Conservation (phyloP, 140 eudicot species). For the Cichorium intybus region DNA sequence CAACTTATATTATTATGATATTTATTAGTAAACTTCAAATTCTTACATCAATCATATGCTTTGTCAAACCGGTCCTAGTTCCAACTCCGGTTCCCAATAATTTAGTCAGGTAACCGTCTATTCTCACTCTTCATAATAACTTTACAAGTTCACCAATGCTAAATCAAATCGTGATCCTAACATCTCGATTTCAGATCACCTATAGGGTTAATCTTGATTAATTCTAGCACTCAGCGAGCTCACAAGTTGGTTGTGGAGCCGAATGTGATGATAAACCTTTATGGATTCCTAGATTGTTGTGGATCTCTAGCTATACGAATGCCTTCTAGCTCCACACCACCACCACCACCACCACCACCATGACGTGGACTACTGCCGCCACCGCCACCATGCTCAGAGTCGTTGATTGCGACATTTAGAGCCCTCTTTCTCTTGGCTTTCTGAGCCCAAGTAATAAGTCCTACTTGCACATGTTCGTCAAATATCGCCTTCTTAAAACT, state of each 20-base stretch:
- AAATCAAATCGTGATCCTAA: not conserved
- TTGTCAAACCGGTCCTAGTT: too few relatives aligned
- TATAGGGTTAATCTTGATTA: not conserved
- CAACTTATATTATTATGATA: too few relatives aligned
- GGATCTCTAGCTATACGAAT: slow-evolving; percentile 29
- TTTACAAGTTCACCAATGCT: not conserved
- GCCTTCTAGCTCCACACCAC: slow-evolving; percentile 22
- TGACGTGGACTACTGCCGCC: slow-evolving; percentile 6
- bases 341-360: not conserved
- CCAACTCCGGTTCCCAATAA: too few relatives aligned
- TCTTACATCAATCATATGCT: too few relatives aligned
- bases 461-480: slow-evolving; percentile 71
- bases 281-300: not conserved
- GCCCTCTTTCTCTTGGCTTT: slow-evolving; percentile 58
- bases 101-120: too few relatives aligned
- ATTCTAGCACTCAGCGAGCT: not conserved
- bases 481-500: slow-evolving; percentile 86
- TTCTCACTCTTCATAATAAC: not conserved
- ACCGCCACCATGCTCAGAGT: slow-evolving; percentile 31
- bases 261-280: slow-evolving; percentile 12
- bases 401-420: slow-evolving; percentile 26
- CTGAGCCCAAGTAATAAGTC: slow-evolving; percentile 91
- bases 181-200: not conserved
- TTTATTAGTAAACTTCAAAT: too few relatives aligned
- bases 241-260: not conserved